Percentiles rank a stretch among this genome's conserved stretches.
Evolutionary conservation across 495 filamentous ascomycete species (phyloP).

Genomic region (Endocarpon pusillum): DNA sequence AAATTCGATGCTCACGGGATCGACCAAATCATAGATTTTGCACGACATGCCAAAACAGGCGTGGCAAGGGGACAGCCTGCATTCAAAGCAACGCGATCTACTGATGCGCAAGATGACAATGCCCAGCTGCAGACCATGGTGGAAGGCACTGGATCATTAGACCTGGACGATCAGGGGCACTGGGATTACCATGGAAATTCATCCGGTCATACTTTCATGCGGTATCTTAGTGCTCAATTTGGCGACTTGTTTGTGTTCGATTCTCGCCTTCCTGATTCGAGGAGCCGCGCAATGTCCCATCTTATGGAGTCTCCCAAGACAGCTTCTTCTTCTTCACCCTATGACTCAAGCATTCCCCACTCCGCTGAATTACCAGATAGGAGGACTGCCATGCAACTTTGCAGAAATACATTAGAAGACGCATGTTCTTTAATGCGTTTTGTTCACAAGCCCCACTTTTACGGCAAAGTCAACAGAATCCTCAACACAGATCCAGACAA

Average conservation of each 20-base stretch:
- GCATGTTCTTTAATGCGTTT: slow-evolving; percentile 71
- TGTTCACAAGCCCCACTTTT: slow-evolving; percentile 80
- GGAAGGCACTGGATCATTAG: slow-evolving; percentile 70
- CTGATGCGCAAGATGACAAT: slow-evolving; percentile 13
- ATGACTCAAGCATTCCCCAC: slow-evolving; percentile 28
- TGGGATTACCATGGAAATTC: slow-evolving; percentile 94
- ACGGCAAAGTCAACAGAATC: slow-evolving; percentile 55
- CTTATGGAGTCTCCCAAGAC: slow-evolving; percentile 62
- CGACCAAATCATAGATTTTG: slow-evolving; percentile 23
- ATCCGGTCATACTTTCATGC: slow-evolving; percentile 75
- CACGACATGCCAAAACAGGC: slow-evolving; percentile 14
- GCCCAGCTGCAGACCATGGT: slow-evolving; percentile 74
- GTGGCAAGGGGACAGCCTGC: neutral
- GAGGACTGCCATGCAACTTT: slow-evolving; percentile 48
- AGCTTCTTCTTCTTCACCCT: slow-evolving; percentile 40
- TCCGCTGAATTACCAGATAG: slow-evolving; percentile 55
- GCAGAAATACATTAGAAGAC: slow-evolving; percentile 63
- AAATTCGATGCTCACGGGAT: slow-evolving; percentile 53
- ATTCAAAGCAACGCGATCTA: slow-evolving; percentile 2
- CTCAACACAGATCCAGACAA: slow-evolving; percentile 56
- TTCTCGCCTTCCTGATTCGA: slow-evolving; percentile 9
- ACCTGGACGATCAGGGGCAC: slow-evolving; percentile 78
- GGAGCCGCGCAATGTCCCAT: slow-evolving; percentile 21
- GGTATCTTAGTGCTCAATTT: slow-evolving; percentile 71
- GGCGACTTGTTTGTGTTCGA: slow-evolving; percentile 42